Evolutionary conservation across 2,329 filamentous ascomycete genomes (phyloP).

Genomic region (Pyrenophora seminiperda): DNA sequence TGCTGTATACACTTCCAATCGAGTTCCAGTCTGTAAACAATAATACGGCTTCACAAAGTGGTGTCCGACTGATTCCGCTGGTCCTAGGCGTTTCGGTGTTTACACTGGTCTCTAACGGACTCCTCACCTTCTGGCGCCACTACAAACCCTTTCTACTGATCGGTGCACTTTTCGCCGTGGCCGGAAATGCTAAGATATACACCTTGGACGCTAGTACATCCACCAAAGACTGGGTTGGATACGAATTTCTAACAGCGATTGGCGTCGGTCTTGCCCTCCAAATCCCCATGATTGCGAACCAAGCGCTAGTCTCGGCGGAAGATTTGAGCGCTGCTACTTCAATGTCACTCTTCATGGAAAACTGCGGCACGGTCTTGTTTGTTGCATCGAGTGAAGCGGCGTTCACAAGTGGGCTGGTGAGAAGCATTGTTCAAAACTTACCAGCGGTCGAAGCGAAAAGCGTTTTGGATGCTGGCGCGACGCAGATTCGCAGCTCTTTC

Average conservation of each 20-base stretch:
- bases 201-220: constrained; percentile 47
- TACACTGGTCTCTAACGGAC: constrained; percentile 33
- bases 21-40: constrained; percentile 38
- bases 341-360: constrained; percentile 52
- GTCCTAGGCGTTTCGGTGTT: constrained; percentile 35
- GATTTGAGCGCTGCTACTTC: constrained; percentile 50
- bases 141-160: constrained; percentile 52
- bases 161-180: constrained; percentile 30
- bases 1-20: constrained; percentile 37
- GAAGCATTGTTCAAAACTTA: constrained; percentile 38
- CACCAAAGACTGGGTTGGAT: constrained; percentile 54
- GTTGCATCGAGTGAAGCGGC: constrained; percentile 50
- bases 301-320: constrained; percentile 42
- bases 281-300: constrained; percentile 49
- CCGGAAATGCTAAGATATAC: constrained; percentile 36
- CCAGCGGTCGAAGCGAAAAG: constrained; percentile 42
- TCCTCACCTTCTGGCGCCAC: constrained; percentile 42
- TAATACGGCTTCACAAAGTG: constrained; percentile 32
- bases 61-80: constrained; percentile 36
- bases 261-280: constrained; percentile 53
- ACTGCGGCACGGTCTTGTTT: constrained; percentile 51
- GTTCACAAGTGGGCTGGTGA: constrained; percentile 51
- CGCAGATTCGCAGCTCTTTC: constrained; percentile 49
- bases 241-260: constrained; percentile 53
- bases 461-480: constrained; percentile 53